A percentile compares a stretch with the other conserved stretches of the same genome.
These are phyloP conservation scores for Blastobotrys petasosporus DNA, from an alignment of 1,139 yeast genomes.

Conservation along the genomic window DNA sequence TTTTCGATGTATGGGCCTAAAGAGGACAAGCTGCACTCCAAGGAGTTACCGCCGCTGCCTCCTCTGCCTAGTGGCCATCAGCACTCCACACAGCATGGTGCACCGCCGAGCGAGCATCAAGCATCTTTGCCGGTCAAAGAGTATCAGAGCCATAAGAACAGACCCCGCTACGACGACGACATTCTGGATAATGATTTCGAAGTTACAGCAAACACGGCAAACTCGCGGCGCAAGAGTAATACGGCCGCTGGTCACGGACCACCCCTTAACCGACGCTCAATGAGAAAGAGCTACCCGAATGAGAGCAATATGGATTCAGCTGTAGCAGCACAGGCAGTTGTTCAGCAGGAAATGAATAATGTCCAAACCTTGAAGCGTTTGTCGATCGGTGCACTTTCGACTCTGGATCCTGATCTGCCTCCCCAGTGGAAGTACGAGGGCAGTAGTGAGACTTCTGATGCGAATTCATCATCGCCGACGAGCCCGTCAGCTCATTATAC, in stretches of 20 bases:
- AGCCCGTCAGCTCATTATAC: background rate
- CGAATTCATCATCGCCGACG: background rate
- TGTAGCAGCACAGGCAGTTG: slow-evolving; percentile 35
- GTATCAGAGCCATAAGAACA: background rate
- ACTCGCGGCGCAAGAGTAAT: background rate
- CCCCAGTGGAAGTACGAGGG: slow-evolving; percentile 17
- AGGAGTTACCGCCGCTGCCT: slow-evolving; percentile 11
- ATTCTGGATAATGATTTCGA: background rate
- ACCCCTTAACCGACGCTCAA: background rate
- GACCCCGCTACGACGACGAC: background rate
- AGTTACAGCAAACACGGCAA: background rate
- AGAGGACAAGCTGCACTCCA: slow-evolving; percentile 4
- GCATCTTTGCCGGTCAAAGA: slow-evolving; percentile 3
- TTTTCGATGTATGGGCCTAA: background rate
- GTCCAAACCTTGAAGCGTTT: slow-evolving; percentile 44
- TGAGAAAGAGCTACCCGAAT: slow-evolving; percentile 6
- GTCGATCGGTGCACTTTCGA: slow-evolving; percentile 40
- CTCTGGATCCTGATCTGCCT: slow-evolving; percentile 45
- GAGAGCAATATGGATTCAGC: slow-evolving; percentile 18
- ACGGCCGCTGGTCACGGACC: background rate
- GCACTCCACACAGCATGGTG: background rate
- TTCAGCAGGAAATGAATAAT: slow-evolving; percentile 45
- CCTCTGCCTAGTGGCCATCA: background rate
- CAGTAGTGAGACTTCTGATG: slow-evolving; percentile 6
- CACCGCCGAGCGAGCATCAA: background rate